Base-by-base conservation (phyloP, 2,329 filamentous ascomycete species). In the Aspergillus persii region DNA sequence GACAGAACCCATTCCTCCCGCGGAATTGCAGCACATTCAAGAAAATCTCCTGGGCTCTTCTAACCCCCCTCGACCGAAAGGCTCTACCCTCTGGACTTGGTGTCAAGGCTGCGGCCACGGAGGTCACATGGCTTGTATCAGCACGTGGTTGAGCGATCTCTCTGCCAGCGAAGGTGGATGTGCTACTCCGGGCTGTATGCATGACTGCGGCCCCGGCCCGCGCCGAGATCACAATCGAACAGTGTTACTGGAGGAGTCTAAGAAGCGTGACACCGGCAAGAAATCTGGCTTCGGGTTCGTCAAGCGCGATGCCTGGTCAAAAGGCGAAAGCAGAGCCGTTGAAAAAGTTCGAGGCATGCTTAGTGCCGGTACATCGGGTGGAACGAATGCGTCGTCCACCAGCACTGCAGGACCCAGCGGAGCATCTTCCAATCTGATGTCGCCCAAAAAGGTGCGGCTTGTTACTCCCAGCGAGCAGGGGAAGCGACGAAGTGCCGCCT, bases 51-150 rank as follows among this genome's bases (percentile, higher is more conserved):
- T 66, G 61, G 63, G 65, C 39, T n/a, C 68, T 57, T 61, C 65
- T 63, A 71, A 58, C 62, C 58, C 60, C 59, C 63, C 68, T 8
- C 69, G 69, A 18, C 68, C 70, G 31, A 70, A 68, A 57, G 75
- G 73, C 33, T 67, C 75, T 15, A 68, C 70, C 6, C 76, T 85
- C 23, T 86, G 81, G 80, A 79, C 81, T 4, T 82, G 80, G 76
- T 89, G 86, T 69, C 78, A 85, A 65, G 76, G 81, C 11, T 89
- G 86, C 69, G 84, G 84, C 3, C 86, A 89, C 65, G 80, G 82
- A 44, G 84, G 82, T 2, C 86, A 89, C 67, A 74, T 80, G 5
- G 79, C 80, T 53, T 89, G 86, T 68, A 77, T 87, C 31, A 77
- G 76, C 7, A 77, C 78, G 12, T 87, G 85, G 85, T 81, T 86